Percentiles rank a stretch among this genome's conserved stretches.
Evolutionary conservation across 306 rosid genomes (phyloP).

Genomic region (Rosa rugosa): DNA sequence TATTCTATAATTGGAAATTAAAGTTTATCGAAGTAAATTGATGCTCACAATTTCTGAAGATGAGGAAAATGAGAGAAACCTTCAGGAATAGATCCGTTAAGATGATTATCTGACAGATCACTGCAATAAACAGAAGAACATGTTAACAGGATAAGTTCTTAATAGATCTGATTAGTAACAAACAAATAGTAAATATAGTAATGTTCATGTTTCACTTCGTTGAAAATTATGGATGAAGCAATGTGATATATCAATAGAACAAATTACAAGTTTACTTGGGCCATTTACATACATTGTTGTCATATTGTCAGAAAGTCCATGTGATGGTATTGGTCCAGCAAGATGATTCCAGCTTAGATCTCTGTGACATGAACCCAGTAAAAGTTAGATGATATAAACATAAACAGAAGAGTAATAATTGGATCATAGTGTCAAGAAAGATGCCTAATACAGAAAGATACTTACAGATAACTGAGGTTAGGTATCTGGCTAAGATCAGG

Average conservation of each 20-base stretch:
- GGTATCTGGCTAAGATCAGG: constrained; percentile 63
- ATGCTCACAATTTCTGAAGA: constrained; percentile 75
- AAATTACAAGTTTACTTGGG: neutral
- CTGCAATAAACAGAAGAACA: constrained; percentile 40
- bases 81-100: constrained; percentile 66
- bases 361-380: constrained; percentile 45
- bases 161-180: neutral
- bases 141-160: constrained; percentile 1
- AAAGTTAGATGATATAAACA: constrained; percentile 13
- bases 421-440: constrained; percentile 7
- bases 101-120: constrained; percentile 56
- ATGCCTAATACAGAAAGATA: neutral
- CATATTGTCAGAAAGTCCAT: constrained; percentile 54
- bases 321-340: constrained; percentile 57
- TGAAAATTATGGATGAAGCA: neutral
- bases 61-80: constrained; percentile 51
- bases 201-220: neutral
- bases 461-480: constrained; percentile 74
- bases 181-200: neutral
- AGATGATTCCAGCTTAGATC: constrained; percentile 82
- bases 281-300: constrained; percentile 69
- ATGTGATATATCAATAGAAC: neutral
- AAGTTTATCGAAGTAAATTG: constrained; percentile 7
- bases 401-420: neutral
- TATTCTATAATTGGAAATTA: neutral